A percentile compares a stretch with the other conserved stretches of the same genome.
Evolutionary conservation across 2,329 filamentous ascomycete genomes (phyloP).

Genomic region (Decorospora gaudefroyi): DNA sequence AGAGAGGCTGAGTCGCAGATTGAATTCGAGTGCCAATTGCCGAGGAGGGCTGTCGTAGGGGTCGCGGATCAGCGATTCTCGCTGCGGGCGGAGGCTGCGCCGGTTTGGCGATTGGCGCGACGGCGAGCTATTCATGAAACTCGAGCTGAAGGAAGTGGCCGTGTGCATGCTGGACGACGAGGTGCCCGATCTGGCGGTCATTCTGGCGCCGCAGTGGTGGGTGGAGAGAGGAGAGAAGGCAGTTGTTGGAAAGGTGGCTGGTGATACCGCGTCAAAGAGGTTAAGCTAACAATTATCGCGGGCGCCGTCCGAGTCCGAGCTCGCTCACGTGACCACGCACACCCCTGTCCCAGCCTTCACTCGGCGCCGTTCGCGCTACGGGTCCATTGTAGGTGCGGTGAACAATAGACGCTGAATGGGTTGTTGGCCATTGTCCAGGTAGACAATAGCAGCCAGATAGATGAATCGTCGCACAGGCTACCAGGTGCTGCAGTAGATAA

Average conservation of each 20-base stretch:
- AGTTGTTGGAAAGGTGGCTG: slow-evolving; percentile 30
- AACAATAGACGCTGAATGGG: neutral
- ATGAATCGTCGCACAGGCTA: neutral
- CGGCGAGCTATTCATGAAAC: slow-evolving; percentile 38
- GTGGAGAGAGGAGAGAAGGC: slow-evolving; percentile 9
- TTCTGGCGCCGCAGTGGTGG: slow-evolving; percentile 18
- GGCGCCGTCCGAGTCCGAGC: slow-evolving; percentile 7
- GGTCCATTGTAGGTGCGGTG: slow-evolving; percentile 1
- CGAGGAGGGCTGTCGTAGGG: slow-evolving; percentile 43
- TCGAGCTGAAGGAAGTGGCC: slow-evolving; percentile 39
- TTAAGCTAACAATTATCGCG: slow-evolving; percentile 15
- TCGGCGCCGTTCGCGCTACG: slow-evolving; percentile 1
- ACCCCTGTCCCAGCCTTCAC: slow-evolving; percentile 17
- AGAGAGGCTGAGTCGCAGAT: slow-evolving; percentile 49
- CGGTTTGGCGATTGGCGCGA: slow-evolving; percentile 41
- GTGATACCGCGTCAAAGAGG: slow-evolving; percentile 23
- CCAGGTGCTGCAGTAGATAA: too few relatives aligned
- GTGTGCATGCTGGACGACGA: slow-evolving; percentile 45
- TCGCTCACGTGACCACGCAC: slow-evolving; percentile 23
- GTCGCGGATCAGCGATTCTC: slow-evolving; percentile 29
- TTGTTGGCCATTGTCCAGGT: too few relatives aligned
- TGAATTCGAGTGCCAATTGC: slow-evolving; percentile 50
- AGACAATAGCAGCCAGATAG: too few relatives aligned
- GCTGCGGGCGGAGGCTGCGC: slow-evolving; percentile 29
- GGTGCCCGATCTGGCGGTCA: slow-evolving; percentile 42